These are phyloP conservation scores for Pythium utonaiense DNA, from an alignment of 352 stramenopile genomes.

Conservation along the genomic window DNA sequence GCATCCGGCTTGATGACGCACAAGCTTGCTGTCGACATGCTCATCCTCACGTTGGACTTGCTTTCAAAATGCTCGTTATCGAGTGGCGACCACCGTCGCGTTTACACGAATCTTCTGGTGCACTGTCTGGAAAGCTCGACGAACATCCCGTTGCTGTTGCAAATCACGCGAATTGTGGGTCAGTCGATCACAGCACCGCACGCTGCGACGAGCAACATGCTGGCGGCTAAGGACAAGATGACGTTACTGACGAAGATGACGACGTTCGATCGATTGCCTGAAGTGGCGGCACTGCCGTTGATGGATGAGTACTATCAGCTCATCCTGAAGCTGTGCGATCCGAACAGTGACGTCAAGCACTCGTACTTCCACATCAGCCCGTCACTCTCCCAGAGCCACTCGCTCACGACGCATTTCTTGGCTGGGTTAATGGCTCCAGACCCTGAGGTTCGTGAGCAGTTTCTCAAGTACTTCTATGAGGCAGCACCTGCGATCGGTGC, in stretches of 20 bases:
- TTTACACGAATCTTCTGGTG: constrained; percentile 83
- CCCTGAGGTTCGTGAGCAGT: constrained; percentile 53
- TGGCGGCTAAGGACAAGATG: constrained; percentile 88
- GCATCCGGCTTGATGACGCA: constrained; percentile 26
- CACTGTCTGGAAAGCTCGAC: constrained; percentile 84
- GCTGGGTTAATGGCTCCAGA: constrained; percentile 75
- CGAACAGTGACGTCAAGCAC: constrained; percentile 51
- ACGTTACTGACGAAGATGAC: constrained; percentile 84
- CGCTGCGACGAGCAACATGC: constrained; percentile 44
- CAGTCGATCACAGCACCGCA: constrained; percentile 44
- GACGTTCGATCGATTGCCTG: constrained; percentile 80
- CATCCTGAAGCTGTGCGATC: constrained; percentile 73
- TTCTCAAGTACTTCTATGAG: constrained; percentile 68
- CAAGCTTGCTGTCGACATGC: constrained; percentile 73
- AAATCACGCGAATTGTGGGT: constrained; percentile 79
- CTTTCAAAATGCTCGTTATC: constrained; percentile 80
- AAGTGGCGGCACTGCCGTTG: constrained; percentile 79
- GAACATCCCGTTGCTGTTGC: constrained; percentile 78
- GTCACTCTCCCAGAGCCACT: constrained; percentile 48
- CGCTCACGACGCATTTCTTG: constrained; percentile 77
- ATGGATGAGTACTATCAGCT: constrained; percentile 79
- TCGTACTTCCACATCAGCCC: constrained; percentile 69
- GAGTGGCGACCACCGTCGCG: constrained; percentile 58
- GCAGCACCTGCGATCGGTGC: constrained; percentile 19
- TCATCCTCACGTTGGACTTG: constrained; percentile 77